Base-by-base conservation (phyloP, 2,329 filamentous ascomycete species). In the Colletotrichum musicola region DNA sequence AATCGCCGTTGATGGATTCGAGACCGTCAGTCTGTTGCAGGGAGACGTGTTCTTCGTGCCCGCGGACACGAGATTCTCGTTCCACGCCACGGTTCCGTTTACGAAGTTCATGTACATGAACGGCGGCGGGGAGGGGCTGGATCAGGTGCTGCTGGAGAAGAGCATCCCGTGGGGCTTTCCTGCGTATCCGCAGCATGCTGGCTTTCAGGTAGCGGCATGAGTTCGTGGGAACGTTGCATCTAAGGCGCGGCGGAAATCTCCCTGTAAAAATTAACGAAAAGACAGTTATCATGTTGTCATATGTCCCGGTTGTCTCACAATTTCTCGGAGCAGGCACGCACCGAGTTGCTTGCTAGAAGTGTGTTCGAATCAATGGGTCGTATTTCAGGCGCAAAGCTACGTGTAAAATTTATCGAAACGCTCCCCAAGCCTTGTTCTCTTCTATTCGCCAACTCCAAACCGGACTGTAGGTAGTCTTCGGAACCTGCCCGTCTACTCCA, bases 61-160 rank as follows among this genome's bases (percentile, higher is more conserved):
- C 1, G 65, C 69, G 4, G 59, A 64, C 2, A 71, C 58, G 7
- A 40, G 56, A 0, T 76, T 75, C 40, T 68, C 53, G 20, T 76
- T 75, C 60, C 49, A 68, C 18, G 72, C 74, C 0, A 73, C 68
- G 0, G 73, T 73, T 6, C 72, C 73, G 1, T 71, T 72, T 30
- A 76, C 74, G 10, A 73, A 74, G 62, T 70, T 76, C n/a, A 22
- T 76, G 57, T 75, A 75, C 55, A 54, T 76, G 50, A 75, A 72
- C 58, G 73, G 63, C 2, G 73, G 75, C 4, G 68, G 61, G 0
- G 18, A 69, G n/a, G 75, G 75, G 4, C 30, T 76, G 14, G 75
- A 75, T 44, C 18, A 71, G 6, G 60, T 74, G 59, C 22, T 76
- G 9, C 53, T 75, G 44, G 49, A 68, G 13, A 66, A 56, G 18